phyloP scores from a whole-genome alignment of 495 filamentous ascomycete genomes.

The Podospora bellae-mahoneyi region DNA sequence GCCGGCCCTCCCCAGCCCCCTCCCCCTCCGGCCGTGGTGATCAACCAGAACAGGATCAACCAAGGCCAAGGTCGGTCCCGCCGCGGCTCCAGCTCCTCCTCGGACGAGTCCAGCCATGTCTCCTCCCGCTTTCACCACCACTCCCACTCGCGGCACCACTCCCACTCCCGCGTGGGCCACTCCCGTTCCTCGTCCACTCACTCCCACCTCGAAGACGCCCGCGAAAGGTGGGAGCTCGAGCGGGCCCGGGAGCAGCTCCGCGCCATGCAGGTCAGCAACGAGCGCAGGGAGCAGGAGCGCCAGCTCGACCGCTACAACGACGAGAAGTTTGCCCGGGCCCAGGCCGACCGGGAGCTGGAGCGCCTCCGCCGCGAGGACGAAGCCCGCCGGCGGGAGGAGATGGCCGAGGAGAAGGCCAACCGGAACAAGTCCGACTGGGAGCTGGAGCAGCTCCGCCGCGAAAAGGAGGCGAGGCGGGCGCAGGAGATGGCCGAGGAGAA shows the following conservation, averaged over 20 bases:
- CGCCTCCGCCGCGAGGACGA: slow-evolving; percentile 7
- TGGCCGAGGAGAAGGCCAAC: slow-evolving; percentile 5
- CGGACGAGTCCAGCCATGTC: slow-evolving; percentile 26
- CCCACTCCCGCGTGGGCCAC: slow-evolving; percentile 22
- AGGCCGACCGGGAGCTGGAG: slow-evolving; percentile 9
- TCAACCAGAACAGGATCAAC: slow-evolving; percentile 17
- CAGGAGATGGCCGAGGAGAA: background rate
- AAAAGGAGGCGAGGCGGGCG: slow-evolving; percentile 18
- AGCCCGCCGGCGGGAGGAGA: background rate
- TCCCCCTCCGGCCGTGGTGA: slow-evolving; percentile 23
- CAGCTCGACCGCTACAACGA: slow-evolving; percentile 24
- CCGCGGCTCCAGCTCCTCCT: slow-evolving; percentile 35
- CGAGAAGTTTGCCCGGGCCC: slow-evolving; percentile 30
- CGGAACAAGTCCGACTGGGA: slow-evolving; percentile 2
- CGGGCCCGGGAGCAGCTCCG: slow-evolving; percentile 23
- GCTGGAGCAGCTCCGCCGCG: slow-evolving; percentile 3
- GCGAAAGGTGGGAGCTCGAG: slow-evolving; percentile 26
- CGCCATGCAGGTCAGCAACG: slow-evolving; percentile 19
- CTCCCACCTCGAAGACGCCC: slow-evolving; percentile 31
- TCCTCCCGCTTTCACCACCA: slow-evolving; percentile 16
- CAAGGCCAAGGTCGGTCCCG: slow-evolving; percentile 1
- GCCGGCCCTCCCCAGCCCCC: slow-evolving; percentile 6
- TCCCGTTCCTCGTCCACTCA: slow-evolving; percentile 30
- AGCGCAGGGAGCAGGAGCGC: slow-evolving; percentile 21
- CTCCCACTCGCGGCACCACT: slow-evolving; percentile 26